Conservation (phyloP, 495 filamentous ascomycete species). For the Bombardia bombarda region DNA sequence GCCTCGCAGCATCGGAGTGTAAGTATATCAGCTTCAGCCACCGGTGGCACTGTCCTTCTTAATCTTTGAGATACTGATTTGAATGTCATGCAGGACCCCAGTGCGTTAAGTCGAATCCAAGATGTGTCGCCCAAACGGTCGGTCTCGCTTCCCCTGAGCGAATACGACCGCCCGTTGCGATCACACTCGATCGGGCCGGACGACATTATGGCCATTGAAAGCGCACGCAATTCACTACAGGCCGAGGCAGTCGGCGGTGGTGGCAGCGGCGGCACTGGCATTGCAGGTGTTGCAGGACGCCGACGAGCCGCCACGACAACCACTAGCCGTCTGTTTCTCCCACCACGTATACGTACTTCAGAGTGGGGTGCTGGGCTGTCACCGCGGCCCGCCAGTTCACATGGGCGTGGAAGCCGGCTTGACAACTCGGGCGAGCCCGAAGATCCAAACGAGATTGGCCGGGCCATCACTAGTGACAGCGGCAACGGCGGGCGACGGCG, state of each 20-base stretch:
- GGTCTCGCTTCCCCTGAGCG: constrained; percentile 44
- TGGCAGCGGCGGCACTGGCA: not conserved
- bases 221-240: constrained; percentile 39
- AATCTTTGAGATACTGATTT: constrained; percentile 10
- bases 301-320: constrained; percentile 28
- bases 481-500: constrained; percentile 30
- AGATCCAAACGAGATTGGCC: constrained; percentile 41
- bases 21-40: constrained; percentile 23
- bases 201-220: constrained; percentile 37
- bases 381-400: constrained; percentile 45
- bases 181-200: constrained; percentile 47
- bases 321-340: constrained; percentile 25
- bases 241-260: constrained; percentile 19
- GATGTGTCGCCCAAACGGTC: constrained; percentile 37
- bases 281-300: too few species aligned
- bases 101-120: constrained; percentile 24
- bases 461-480: constrained; percentile 44
- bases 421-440: constrained; percentile 15
- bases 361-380: constrained; percentile 41
- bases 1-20: constrained; percentile 36
- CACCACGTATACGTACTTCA: constrained; percentile 18
- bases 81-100: constrained; percentile 31
- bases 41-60: not conserved
- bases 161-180: constrained; percentile 42
- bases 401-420: constrained; percentile 32